These are phyloP conservation scores for Dioscorea zingiberensis DNA, from an alignment of 106 monocot genomes.

Conservation along the genomic window DNA sequence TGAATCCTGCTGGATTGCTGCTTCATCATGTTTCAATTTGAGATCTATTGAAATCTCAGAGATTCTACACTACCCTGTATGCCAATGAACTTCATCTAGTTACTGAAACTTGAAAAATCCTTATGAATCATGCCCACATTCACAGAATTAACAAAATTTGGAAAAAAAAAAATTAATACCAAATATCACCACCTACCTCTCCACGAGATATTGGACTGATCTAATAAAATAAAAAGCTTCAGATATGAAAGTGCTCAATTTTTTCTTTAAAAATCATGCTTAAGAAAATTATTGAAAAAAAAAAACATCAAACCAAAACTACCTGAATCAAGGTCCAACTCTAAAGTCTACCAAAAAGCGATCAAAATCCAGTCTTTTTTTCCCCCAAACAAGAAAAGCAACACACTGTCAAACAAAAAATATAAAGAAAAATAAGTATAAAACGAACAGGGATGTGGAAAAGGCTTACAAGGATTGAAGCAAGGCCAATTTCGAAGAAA, in stretches of 20 bases:
- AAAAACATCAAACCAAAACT: not conserved
- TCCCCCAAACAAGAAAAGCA: no score
- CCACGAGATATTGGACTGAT: no score
- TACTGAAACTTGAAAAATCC: no score
- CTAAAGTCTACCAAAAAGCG: not conserved
- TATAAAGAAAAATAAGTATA: not conserved
- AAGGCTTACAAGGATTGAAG: no score
- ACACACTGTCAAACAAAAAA: not conserved
- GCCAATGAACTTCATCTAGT: no score
- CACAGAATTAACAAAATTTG: not conserved
- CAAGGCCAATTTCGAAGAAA: no score
- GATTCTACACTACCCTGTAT: no score
- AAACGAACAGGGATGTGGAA: not conserved
- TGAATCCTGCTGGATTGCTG: conserved; percentile 20
- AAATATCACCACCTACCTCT: not conserved
- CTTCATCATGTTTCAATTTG: not conserved
- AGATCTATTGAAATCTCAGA: not conserved
- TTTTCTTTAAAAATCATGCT: not conserved
- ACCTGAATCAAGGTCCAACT: not conserved
- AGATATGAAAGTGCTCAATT: not conserved
- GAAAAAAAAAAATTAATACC: not conserved
- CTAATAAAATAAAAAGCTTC: not conserved
- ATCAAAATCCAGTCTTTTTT: not conserved
- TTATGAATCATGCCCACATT: not conserved
- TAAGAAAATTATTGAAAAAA: not conserved